Conservation (phyloP, 2,329 filamentous ascomycete genomes). For the Penicillium sp. region DNA sequence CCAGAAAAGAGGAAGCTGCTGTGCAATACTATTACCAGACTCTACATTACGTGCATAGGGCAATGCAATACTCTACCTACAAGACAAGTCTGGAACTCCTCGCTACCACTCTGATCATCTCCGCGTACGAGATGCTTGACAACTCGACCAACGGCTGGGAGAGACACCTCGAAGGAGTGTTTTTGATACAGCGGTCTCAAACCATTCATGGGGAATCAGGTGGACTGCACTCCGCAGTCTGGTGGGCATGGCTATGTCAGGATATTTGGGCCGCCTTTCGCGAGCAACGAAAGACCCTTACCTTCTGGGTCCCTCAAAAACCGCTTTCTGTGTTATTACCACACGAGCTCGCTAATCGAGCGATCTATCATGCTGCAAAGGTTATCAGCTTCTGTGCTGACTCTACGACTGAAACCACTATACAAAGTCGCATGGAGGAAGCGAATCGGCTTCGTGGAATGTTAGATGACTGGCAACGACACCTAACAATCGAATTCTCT, state of each 20-base stretch:
- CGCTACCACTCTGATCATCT: slow-evolving; percentile 25
- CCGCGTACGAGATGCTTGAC: slow-evolving; percentile 33
- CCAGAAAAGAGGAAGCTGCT: slow-evolving; percentile 14
- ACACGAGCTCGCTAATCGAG: slow-evolving; percentile 17
- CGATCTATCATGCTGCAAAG: slow-evolving; percentile 23
- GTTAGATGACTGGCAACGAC: slow-evolving; percentile 26
- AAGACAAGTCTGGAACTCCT: slow-evolving; percentile 28
- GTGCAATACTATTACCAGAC: slow-evolving; percentile 31
- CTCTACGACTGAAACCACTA: slow-evolving; percentile 4
- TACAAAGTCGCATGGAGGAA: slow-evolving; percentile 12
- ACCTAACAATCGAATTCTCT: slow-evolving; percentile 27
- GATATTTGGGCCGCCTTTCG: slow-evolving; percentile 33
- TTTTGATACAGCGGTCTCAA: slow-evolving; percentile 30
- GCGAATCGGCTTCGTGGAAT: slow-evolving; percentile 17
- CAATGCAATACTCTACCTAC: slow-evolving; percentile 27
- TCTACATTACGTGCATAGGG: slow-evolving; percentile 29
- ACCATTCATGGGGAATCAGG: slow-evolving; percentile 28
- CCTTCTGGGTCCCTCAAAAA: slow-evolving; percentile 24
- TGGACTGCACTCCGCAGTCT: slow-evolving; percentile 27
- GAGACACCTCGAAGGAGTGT: slow-evolving; percentile 30
- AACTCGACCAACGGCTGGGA: slow-evolving; percentile 31
- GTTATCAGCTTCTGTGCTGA: slow-evolving; percentile 25
- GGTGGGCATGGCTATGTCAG: slow-evolving; percentile 35
- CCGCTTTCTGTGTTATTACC: slow-evolving; percentile 11
- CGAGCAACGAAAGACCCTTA: slow-evolving; percentile 28